Evolutionary conservation across 2,329 filamentous ascomycete species (phyloP).

Genomic region (Diaporthe caulivora): DNA sequence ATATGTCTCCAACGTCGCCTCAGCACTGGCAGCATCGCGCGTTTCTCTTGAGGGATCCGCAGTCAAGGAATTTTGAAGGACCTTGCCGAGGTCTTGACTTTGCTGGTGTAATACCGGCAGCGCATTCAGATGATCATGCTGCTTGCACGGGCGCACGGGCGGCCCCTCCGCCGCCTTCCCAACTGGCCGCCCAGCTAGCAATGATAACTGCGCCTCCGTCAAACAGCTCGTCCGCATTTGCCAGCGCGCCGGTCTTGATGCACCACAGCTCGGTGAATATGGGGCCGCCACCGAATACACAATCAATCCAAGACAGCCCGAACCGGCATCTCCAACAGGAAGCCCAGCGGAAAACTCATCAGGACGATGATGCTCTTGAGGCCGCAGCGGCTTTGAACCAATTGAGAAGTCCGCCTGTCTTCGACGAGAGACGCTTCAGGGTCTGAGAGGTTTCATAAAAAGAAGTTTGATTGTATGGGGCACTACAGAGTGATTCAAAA

Average conservation of each 20-base stretch:
- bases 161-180: constrained; percentile 6
- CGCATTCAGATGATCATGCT: neutral
- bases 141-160: neutral
- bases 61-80: constrained; percentile 17
- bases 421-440: constrained; percentile 30
- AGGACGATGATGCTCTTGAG: constrained; percentile 26
- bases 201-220: constrained; percentile 24
- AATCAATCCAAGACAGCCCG: constrained; percentile 28
- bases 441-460: constrained; percentile 1
- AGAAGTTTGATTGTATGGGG: neutral
- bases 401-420: constrained; percentile 29
- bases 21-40: constrained; percentile 33
- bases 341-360: too few species aligned
- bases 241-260: neutral
- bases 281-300: neutral
- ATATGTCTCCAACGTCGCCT: constrained; percentile 39
- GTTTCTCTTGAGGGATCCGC: constrained; percentile 18
- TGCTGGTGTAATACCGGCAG: neutral
- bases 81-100: constrained; percentile 37
- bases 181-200: constrained; percentile 26
- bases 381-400: constrained; percentile 36
- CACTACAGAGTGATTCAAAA: neutral
- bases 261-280: neutral
- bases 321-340: constrained; percentile 36
- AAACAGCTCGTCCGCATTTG: neutral